phyloP scores from a whole-genome alignment of 176 grass and related monocot species.

The Alloteropsis semialata region DNA sequence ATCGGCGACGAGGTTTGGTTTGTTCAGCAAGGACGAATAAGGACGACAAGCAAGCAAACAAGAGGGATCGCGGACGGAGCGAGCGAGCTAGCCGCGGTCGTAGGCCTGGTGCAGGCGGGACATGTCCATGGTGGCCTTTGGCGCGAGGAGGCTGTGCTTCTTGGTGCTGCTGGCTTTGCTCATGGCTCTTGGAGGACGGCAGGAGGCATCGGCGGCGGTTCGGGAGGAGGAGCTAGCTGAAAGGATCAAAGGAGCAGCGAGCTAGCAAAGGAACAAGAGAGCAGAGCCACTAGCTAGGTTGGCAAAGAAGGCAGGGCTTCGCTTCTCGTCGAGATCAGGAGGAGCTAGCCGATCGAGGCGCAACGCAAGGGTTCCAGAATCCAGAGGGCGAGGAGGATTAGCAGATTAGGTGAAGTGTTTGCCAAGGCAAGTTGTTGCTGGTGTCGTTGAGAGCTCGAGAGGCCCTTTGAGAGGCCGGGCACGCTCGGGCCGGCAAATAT shows the following conservation, averaged over 20 bases:
- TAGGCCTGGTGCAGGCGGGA: conserved; percentile 43
- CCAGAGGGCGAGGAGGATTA: background rate
- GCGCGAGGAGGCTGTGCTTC: conserved; percentile 26
- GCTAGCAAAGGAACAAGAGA: background rate
- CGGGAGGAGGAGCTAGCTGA: background rate
- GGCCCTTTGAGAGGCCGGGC: background rate
- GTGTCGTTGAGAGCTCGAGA: background rate
- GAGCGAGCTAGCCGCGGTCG: conserved; percentile 39
- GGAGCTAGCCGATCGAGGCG: background rate
- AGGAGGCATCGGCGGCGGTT: background rate
- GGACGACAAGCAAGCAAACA: background rate
- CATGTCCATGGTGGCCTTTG: conserved; percentile 38
- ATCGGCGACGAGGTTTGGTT: background rate
- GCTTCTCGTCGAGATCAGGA: background rate
- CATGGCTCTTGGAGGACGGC: conserved; percentile 25
- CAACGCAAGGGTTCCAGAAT: background rate
- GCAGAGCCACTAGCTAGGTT: no score
- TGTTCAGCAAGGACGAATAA: background rate
- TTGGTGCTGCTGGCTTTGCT: background rate
- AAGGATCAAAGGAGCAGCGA: background rate
- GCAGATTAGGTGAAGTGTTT: background rate
- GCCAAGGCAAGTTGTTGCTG: background rate
- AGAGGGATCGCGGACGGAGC: background rate
- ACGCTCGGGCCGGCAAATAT: background rate
- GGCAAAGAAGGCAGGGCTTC: background rate